Percentiles rank a stretch among this genome's conserved stretches.
These are phyloP conservation scores for Torulaspora indica DNA, from an alignment of 805 yeast genomes.

Conservation along the genomic window DNA sequence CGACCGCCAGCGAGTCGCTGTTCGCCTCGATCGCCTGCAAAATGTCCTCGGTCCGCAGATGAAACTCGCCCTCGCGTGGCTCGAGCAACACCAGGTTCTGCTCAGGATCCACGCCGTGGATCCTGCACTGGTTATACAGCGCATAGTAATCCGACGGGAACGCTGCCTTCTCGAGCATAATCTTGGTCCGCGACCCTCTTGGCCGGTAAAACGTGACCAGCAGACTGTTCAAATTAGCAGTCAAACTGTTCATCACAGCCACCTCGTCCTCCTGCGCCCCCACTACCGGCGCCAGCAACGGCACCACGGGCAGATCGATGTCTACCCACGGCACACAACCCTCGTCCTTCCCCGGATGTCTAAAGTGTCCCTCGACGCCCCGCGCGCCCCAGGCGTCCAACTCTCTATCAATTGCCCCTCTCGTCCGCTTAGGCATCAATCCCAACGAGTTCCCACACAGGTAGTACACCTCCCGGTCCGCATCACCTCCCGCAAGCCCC, in stretches of 20 bases:
- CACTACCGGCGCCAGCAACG: constrained; percentile 64
- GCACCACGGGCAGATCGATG: constrained; percentile 71
- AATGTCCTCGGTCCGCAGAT: constrained; percentile 60
- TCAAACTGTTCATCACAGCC: constrained; percentile 82
- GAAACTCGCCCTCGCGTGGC: constrained; percentile 56
- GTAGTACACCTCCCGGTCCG: constrained; percentile 43
- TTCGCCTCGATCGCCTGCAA: constrained; percentile 49
- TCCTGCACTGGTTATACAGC: constrained; percentile 61
- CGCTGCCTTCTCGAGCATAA: constrained; percentile 78
- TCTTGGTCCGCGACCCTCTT: constrained; percentile 48
- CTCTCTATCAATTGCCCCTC: constrained; percentile 56
- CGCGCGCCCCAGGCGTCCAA: constrained; percentile 75
- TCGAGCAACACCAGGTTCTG: constrained; percentile 58
- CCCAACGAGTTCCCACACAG: constrained; percentile 95
- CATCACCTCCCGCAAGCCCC: constrained; percentile 39
- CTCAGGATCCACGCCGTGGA: constrained; percentile 51
- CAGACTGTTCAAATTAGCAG: constrained; percentile 74
- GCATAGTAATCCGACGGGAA: constrained; percentile 93
- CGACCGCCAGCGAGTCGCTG: constrained; percentile 60
- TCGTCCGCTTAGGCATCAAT: constrained; percentile 68
- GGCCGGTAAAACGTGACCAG: constrained; percentile 75
- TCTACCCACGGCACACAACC: constrained; percentile 73
- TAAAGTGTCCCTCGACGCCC: constrained; percentile 82
- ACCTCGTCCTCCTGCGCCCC: constrained; percentile 77
- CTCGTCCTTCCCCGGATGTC: constrained; percentile 49